phyloP scores from a whole-genome alignment of 345 rosid species.

The Eucalyptus pauciflora region DNA sequence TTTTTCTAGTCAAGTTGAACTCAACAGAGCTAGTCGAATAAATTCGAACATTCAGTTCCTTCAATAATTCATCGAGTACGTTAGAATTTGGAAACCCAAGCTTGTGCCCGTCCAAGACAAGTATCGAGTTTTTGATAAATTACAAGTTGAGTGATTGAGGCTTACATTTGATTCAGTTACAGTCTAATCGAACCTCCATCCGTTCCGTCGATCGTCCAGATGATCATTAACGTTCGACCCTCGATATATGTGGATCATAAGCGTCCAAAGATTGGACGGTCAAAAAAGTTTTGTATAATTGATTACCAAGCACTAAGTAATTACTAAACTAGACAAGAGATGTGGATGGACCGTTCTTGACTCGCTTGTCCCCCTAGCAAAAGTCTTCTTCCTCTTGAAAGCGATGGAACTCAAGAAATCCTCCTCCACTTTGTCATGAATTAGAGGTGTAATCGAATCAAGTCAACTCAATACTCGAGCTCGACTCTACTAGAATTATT shows the following conservation, averaged over 20 bases:
- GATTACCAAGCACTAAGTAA: not conserved
- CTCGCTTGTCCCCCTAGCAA: not conserved
- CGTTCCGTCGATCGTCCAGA: not conserved
- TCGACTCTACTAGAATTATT: not conserved
- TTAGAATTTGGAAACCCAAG: not conserved
- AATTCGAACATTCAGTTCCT: not conserved
- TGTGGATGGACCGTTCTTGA: not conserved
- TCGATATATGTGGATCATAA: not conserved
- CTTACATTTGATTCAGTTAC: not conserved
- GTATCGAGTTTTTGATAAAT: not conserved
- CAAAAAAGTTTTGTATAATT: not conserved
- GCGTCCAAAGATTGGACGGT: not conserved
- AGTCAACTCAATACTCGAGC: not conserved
- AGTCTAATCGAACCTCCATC: not conserved
- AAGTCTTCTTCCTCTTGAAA: not conserved
- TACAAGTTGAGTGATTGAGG: not conserved
- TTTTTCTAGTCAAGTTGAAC: not conserved
- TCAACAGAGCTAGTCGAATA: not conserved
- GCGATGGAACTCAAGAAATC: not conserved
- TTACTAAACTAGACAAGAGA: not conserved
- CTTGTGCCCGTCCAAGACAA: not conserved
- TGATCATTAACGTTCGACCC: not conserved
- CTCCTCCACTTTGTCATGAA: not conserved
- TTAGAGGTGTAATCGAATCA: not conserved
- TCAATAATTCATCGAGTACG: not conserved